These are phyloP conservation scores for Dendrobium officinale DNA, from an alignment of 106 monocot species.

Conservation along the genomic window DNA sequence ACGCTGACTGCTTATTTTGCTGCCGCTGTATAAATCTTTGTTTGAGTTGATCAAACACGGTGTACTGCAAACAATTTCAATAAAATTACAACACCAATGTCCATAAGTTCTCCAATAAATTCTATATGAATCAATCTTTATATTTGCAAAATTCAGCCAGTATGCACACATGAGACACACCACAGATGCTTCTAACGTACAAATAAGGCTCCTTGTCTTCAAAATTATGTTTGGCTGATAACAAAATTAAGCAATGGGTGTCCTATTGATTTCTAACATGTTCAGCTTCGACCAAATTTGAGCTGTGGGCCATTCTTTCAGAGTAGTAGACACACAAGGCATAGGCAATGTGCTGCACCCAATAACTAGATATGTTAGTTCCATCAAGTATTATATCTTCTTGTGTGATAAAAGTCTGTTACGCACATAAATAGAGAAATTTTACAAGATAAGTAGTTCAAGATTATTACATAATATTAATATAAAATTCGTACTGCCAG, in stretches of 20 bases:
- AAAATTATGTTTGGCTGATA: not conserved
- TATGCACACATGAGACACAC: not conserved
- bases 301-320: not conserved
- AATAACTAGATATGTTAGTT: not conserved
- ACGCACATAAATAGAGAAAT: too few relatives aligned
- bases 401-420: not conserved
- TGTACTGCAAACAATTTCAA: slow-evolving; percentile 40
- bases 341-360: not conserved
- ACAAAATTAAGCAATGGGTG: not conserved
- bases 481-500: too few relatives aligned
- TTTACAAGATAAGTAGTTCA: too few relatives aligned
- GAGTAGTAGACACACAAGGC: not conserved
- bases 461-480: too few relatives aligned
- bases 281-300: not conserved
- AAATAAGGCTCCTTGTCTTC: not conserved
- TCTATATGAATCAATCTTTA: not conserved
- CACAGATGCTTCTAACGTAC: not conserved
- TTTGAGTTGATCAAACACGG: slow-evolving; percentile 78
- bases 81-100: not conserved
- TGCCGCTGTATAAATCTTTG: slow-evolving; percentile 28
- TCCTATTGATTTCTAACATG: not conserved
- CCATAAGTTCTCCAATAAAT: not conserved
- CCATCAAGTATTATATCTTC: not conserved
- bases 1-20: slow-evolving; percentile 11
- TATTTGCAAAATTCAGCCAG: not conserved